phyloP scores from a whole-genome alignment of 2,329 filamentous ascomycete species.

The Epichloe gansuensis region DNA sequence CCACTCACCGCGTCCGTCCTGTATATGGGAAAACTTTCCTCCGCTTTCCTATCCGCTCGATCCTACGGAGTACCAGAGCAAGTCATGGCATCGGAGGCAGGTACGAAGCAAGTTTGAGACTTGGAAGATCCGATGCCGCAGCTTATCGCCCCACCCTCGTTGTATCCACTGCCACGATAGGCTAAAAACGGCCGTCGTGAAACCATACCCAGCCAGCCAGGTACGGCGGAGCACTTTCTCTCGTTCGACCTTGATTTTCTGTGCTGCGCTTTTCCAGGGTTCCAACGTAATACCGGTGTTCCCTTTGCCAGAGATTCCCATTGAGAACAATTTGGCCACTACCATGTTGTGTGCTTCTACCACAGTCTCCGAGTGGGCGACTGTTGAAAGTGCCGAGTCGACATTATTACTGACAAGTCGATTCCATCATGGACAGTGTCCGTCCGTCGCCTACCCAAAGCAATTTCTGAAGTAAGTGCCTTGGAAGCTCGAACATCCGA shows the following conservation, averaged over 20 bases:
- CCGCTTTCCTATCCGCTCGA: no score
- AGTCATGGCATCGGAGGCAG: slow-evolving; percentile 2
- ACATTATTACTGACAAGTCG: background rate
- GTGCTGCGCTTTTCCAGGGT: background rate
- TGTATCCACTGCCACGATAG: slow-evolving; percentile 3
- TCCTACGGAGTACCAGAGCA: background rate
- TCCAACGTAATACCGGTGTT: background rate
- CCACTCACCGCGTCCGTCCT: background rate
- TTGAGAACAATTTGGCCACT: no score
- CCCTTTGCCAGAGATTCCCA: background rate
- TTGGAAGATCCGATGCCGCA: slow-evolving; percentile 2
- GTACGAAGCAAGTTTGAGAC: background rate
- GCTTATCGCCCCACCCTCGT: slow-evolving; percentile 2
- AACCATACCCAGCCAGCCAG: background rate
- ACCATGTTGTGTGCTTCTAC: background rate
- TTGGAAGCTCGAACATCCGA: background rate
- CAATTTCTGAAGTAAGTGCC: background rate
- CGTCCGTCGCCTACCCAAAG: background rate
- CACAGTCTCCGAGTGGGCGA: background rate
- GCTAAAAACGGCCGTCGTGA: slow-evolving; percentile 5
- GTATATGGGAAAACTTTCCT: no score
- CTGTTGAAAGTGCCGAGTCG: background rate
- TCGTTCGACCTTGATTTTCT: background rate
- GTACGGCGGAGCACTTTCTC: background rate
- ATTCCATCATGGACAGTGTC: background rate